Evolutionary conservation across 1,139 yeast species (phyloP), one percentile per base, ranked within the genome.

Genomic region (Keqinozyma sinolaborantium): DNA sequence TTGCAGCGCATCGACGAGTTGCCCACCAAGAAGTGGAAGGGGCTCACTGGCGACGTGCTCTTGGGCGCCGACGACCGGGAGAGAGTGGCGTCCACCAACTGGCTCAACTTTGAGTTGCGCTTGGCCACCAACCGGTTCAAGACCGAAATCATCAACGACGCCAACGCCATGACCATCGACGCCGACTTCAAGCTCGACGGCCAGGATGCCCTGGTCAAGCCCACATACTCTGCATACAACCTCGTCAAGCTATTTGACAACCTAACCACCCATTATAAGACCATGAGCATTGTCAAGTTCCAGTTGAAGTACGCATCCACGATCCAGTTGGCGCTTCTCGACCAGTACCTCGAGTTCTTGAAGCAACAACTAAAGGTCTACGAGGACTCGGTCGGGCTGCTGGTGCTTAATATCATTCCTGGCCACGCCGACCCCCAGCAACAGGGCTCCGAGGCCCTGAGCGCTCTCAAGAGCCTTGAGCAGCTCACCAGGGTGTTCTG

Each of bases 271-370:
- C 83, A 80, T 41, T 83, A 80, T 46, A 59, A 68, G 25, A 66
- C 80, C 10, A 56, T 80, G 34, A 66, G 70, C 14, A 64, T 84
- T 16, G 73, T 77, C 25, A 77, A 76, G 35, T 82, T 75, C 47
- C 86, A 87, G 47, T 61, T 85, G 33, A 73, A 77, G 45, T 81
- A 82, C 35, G 73, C 85, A 16, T 75, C 85, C 7, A 77, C 77
- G 16, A 78, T 87, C 23, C 95, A 87, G 50, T 56, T 87, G 30
- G 68, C 67, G 20, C 53, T 88, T 27, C 52, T 87, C 15, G 83
- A 82, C 34, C 62, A 62, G 25, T 88, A 84, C 48, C 69, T 70
- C 35, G 71, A 69, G 3, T 64, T 72, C 19, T 52, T 87, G 13
- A 51, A 61, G 14, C 65, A 64, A 26, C 64, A 75, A 11, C 61